Evolutionary conservation across 768 basidiomycete species (phyloP), one percentile per base, ranked within the genome.

Genomic region (Leccinum boreale): DNA sequence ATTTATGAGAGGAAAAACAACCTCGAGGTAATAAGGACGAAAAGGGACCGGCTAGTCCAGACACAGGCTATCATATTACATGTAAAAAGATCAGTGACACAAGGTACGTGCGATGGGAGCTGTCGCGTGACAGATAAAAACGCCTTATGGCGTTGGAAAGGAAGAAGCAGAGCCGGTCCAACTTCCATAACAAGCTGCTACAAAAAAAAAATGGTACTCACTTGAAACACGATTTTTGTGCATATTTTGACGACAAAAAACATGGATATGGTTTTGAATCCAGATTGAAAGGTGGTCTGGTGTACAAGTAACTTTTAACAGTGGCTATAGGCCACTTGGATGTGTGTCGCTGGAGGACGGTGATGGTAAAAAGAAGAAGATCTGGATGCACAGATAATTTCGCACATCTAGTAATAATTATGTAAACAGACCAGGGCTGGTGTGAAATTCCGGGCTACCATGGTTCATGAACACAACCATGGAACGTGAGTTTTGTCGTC

Each of bases 81-180:
- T 70, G 73, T 73, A 74, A 66, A 67, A 62, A 67, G 57, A 73
- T 73, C 69, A 73, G 73, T 71, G 64, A 62, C 71, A 67, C 64
- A 52, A 55, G 54, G 56, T 58, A 50, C 50, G 51, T 62, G 70
- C 70, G 72, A 73, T 69, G 65, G 64, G 65, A 53, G 55, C 59
- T 62, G 70, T 73, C 73, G 72, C 73, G 72, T 70, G 71, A 74
- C 67, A 62, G 69, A 70, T 71, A 64, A 70, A 69, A 64, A 62
- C 8, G 57, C 62, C 67, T 57, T 61, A 62, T 60, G 66, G 62
- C 58, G 59, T 63, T 62, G 70, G 62, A 58, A 59, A 59, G 52
- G 56, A 50, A 59, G 45, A 50, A 59, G 45, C 57, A 55, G 45
- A 65, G 61, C 59, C 56, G 60, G 62, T 47, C 54, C 53, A 45